These are phyloP conservation scores for Saccharomyces hybrid DNA, from an alignment of 1,139 yeast species.

Conservation along the genomic window DNA sequence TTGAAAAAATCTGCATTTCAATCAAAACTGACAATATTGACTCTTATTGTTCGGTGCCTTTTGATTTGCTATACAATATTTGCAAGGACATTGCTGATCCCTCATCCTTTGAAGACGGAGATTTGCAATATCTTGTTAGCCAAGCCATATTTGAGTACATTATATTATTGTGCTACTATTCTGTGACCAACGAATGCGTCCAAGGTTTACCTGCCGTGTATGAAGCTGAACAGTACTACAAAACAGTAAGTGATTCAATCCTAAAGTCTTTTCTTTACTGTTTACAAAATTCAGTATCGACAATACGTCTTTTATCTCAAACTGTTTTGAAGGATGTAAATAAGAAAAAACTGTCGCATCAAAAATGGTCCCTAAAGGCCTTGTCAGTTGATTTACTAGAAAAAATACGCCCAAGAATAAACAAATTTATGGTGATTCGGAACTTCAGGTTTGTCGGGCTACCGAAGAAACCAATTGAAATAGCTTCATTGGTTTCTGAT, in stretches of 20 bases:
- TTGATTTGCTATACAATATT: slow-evolving; percentile 4
- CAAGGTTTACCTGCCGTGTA: slow-evolving; percentile 13
- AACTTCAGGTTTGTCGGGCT: slow-evolving; percentile 16
- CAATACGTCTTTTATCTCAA: slow-evolving; percentile 11
- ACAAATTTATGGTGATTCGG: slow-evolving; percentile 13
- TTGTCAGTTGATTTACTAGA: slow-evolving; percentile 6
- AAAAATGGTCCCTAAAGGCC: neutral
- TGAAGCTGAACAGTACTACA: slow-evolving; percentile 18
- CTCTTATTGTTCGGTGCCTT: slow-evolving; percentile 2
- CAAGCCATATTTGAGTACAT: slow-evolving; percentile 11
- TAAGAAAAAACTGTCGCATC: neutral
- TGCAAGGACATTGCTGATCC: slow-evolving; percentile 2
- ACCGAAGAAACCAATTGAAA: slow-evolving; percentile 10
- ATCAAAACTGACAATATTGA: neutral
- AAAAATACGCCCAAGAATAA: slow-evolving; percentile 11
- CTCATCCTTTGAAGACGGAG: neutral
- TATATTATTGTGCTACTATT: slow-evolving; percentile 18
- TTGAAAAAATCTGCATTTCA: slow-evolving; percentile 5
- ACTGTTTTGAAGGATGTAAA: slow-evolving; percentile 18
- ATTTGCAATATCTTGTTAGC: slow-evolving; percentile 5
- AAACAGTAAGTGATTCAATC: slow-evolving; percentile 21
- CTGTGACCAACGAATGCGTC: slow-evolving; percentile 14
- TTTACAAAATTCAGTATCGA: slow-evolving; percentile 33
- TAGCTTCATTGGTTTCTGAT: slow-evolving; percentile 10
- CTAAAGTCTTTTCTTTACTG: slow-evolving; percentile 29